Percentiles rank a stretch among this genome's conserved stretches.
Conservation (phyloP, 1,284 basidiomycete genomes). For the Grifola frondosa region DNA sequence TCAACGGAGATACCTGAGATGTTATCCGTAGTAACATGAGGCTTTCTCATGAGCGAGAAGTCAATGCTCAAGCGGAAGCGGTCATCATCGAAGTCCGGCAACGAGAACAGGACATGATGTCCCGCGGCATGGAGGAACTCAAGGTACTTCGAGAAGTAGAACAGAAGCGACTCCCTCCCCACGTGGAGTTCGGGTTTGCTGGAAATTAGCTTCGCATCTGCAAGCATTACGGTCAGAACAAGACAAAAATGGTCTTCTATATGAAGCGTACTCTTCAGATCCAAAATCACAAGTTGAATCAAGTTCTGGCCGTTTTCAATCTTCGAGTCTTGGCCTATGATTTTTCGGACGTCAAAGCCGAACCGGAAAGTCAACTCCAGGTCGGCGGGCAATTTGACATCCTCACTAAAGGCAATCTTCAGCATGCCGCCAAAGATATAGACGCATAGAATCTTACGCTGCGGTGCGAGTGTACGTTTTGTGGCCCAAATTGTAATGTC, state of each 20-base stretch:
- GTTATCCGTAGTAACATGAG: conserved; percentile 16
- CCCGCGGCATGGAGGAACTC: conserved; percentile 28
- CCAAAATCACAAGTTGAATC: conserved; percentile 26
- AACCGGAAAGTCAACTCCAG: conserved; percentile 22
- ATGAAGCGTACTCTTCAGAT: conserved; percentile 10
- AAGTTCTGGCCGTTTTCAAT: conserved; percentile 22
- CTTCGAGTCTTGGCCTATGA: conserved; percentile 21
- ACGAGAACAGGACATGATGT: conserved; percentile 31
- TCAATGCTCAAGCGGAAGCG: conserved; percentile 21
- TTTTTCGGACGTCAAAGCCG: conserved; percentile 14
- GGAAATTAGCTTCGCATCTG: conserved; percentile 11
- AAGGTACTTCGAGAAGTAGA: conserved; percentile 25
- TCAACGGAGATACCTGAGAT: conserved; percentile 28
- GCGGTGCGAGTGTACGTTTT: background rate
- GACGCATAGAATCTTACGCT: background rate
- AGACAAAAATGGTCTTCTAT: background rate
- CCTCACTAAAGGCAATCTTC: conserved; percentile 1
- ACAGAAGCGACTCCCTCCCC: conserved; percentile 15
- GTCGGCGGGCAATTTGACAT: conserved; percentile 3
- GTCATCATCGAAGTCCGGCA: conserved; percentile 32
- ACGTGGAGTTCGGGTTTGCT: conserved; percentile 6
- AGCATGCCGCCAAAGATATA: background rate
- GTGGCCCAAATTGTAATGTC: conserved; percentile 16
- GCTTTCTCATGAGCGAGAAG: conserved; percentile 21
- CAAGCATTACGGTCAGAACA: background rate